Percentiles rank a stretch among this genome's conserved stretches.
These are phyloP conservation scores for Chrysanthemum makinoi DNA, from an alignment of 129 eudicot genomes.

Conservation along the genomic window DNA sequence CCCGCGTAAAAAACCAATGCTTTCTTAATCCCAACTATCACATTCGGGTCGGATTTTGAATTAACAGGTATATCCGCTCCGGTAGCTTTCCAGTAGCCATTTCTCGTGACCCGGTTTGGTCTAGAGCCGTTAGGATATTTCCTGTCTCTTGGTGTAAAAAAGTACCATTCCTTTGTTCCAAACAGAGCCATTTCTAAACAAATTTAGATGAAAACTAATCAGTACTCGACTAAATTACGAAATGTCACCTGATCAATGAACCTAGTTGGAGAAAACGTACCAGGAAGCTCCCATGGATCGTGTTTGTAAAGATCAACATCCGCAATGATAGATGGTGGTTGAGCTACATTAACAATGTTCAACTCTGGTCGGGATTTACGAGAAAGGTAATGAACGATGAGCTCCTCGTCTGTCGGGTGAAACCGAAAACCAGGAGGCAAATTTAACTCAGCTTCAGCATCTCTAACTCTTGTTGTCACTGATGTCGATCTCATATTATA, in stretches of 20 bases:
- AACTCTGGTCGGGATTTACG: not conserved
- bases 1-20: conserved; percentile 27
- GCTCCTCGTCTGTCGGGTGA: conserved; percentile 81
- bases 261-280: not conserved
- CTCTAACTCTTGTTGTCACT: not conserved
- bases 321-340: conserved; percentile 1
- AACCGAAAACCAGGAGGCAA: conserved; percentile 84
- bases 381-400: conserved; percentile 60
- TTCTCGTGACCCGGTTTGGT: conserved; percentile 25
- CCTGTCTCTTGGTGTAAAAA: conserved; percentile 30
- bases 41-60: conserved; percentile 2
- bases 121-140: conserved; percentile 35
- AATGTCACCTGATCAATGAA: not conserved
- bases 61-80: conserved; percentile 27
- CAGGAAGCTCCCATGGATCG: conserved; percentile 25
- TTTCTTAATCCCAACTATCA: conserved; percentile 19
- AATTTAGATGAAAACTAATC: not conserved
- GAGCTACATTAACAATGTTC: not conserved
- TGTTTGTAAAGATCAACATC: conserved; percentile 21
- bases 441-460: conserved; percentile 33
- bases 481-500: conserved; percentile 14
- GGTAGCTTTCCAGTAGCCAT: conserved; percentile 36
- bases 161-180: conserved; percentile 39
- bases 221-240: not conserved
- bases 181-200: conserved; percentile 24